Base-by-base conservation (phyloP, 2,329 filamentous ascomycete species). In the Penicillium italicum region DNA sequence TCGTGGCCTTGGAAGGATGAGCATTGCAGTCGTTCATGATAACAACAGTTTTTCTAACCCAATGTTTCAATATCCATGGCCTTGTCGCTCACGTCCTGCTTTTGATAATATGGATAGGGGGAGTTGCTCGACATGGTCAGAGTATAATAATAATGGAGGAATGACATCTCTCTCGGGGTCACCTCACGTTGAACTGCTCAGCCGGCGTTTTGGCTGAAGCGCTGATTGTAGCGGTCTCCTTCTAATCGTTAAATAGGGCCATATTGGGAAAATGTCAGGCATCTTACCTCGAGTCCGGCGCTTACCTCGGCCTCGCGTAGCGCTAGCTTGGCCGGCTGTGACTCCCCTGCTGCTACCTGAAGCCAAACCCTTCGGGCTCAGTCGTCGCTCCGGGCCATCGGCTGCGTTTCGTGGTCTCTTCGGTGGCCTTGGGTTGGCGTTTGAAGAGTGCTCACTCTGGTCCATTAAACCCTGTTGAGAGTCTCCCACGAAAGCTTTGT, bases 171-270 rank as follows among this genome's bases (percentile, higher is more conserved):
- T 18, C 12, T 28, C 18, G 9, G n/a, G 16, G 24, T 16, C 24
- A 2, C 14, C 24, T 9, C 3, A 3, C 10, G 8, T 18, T 30
- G 31, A 36, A 28, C 12, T 12, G 14, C 14, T 62, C 36, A 62
- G 22, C 37, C 44, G 8, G 26, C 46, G 7, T 62, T 59, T 40
- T 64, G 62, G 22, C 57, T 66, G 48, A 72, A 73, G 1, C 70
- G 67, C 34, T 67, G 66, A 33, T 59, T 65, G 52, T 73, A 73
- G 30, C 63, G 64, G 12, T 71, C 66, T 22, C 68, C 70, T 73
- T 28, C 16, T 12, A 16, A 34, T 10, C 11, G 10, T 68, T 38
- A 67, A 66, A 45, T 48, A 24, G 12, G 20, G 14, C 33, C 5
- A 14, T 6, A 16, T 22, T 36, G 2, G 24, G 9, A 16, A 24